Evolutionary conservation across 202 grass and related monocot genomes (phyloP).

Genomic region (Carex arenaria): DNA sequence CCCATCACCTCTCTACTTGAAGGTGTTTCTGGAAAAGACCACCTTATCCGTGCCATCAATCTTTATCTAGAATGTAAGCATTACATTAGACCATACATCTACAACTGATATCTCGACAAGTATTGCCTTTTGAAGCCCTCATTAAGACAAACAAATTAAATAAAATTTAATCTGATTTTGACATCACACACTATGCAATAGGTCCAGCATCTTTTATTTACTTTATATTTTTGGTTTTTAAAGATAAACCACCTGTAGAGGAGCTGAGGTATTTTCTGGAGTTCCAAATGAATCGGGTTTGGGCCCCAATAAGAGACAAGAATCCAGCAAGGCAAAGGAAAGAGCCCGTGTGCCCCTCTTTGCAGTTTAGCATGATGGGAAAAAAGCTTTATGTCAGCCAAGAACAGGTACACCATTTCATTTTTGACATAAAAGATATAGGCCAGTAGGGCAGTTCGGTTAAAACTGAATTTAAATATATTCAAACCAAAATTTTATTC

Average conservation of each 20-base stretch:
- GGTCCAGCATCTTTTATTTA: neutral
- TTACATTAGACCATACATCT: neutral
- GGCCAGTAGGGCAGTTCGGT: too few relatives aligned
- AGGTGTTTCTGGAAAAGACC: slow-evolving; percentile 41
- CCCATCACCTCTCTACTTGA: slow-evolving; percentile 50
- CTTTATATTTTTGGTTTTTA: slow-evolving; percentile 15
- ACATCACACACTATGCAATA: neutral
- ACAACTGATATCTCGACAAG: neutral
- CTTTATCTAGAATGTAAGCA: slow-evolving; percentile 71
- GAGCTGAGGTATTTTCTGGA: slow-evolving; percentile 66
- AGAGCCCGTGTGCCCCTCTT: slow-evolving; percentile 51
- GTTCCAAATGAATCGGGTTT: slow-evolving; percentile 53
- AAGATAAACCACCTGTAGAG: slow-evolving; percentile 70
- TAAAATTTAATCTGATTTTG: neutral
- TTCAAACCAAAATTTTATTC: too few relatives aligned
- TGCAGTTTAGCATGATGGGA: slow-evolving; percentile 66
- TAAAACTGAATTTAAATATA: too few relatives aligned
- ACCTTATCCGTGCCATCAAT: slow-evolving; percentile 51
- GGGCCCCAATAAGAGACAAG: slow-evolving; percentile 47
- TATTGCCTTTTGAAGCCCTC: neutral
- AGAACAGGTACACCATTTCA: slow-evolving; percentile 32
- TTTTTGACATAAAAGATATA: neutral
- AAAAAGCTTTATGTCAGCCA: slow-evolving; percentile 53
- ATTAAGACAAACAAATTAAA: neutral
- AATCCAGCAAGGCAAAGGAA: slow-evolving; percentile 49